A percentile compares a stretch with the other conserved stretches of the same genome.
phyloP scores from a whole-genome alignment of 2,329 filamentous ascomycete genomes.

The Cercospora canescens region DNA sequence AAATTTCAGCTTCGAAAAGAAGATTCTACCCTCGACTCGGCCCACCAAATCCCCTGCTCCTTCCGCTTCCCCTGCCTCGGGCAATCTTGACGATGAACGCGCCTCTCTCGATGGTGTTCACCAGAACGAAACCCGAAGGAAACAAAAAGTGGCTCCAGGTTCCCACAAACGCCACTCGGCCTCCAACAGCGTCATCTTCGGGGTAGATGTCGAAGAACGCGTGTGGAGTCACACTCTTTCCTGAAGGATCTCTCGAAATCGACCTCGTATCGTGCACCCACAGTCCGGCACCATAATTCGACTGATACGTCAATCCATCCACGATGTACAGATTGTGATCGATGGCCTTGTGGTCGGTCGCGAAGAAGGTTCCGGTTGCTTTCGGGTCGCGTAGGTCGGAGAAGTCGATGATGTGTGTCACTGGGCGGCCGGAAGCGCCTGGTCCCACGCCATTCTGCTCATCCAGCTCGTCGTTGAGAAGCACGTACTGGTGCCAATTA shows the following conservation, averaged over 20 bases:
- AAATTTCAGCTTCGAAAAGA: too few relatives aligned
- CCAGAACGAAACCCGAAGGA: slow-evolving; percentile 50
- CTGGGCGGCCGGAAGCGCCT: neutral
- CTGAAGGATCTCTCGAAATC: slow-evolving; percentile 45
- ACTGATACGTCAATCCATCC: slow-evolving; percentile 38
- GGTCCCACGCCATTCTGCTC: neutral
- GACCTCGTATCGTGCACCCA: slow-evolving; percentile 37
- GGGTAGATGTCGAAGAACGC: slow-evolving; percentile 55
- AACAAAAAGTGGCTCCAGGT: slow-evolving; percentile 51
- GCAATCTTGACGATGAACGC: slow-evolving; percentile 12
- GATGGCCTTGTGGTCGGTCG: slow-evolving; percentile 32
- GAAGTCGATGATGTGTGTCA: slow-evolving; percentile 9
- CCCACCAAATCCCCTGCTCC: neutral
- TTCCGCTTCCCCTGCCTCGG: neutral
- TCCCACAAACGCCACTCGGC: slow-evolving; percentile 38
- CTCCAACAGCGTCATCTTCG: slow-evolving; percentile 32
- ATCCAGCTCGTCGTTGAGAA: neutral
- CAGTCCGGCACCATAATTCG: slow-evolving; percentile 39
- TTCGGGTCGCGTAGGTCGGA: slow-evolving; percentile 34
- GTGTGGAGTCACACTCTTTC: slow-evolving; percentile 45
- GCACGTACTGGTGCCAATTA: neutral
- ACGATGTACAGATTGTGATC: slow-evolving; percentile 44
- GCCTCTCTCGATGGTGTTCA: slow-evolving; percentile 56
- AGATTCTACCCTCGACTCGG: neutral
- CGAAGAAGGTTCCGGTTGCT: slow-evolving; percentile 38